Evolutionary conservation across 2,329 filamentous ascomycete species (phyloP).

Genomic region (Sclerotinia sclerotiorum): DNA sequence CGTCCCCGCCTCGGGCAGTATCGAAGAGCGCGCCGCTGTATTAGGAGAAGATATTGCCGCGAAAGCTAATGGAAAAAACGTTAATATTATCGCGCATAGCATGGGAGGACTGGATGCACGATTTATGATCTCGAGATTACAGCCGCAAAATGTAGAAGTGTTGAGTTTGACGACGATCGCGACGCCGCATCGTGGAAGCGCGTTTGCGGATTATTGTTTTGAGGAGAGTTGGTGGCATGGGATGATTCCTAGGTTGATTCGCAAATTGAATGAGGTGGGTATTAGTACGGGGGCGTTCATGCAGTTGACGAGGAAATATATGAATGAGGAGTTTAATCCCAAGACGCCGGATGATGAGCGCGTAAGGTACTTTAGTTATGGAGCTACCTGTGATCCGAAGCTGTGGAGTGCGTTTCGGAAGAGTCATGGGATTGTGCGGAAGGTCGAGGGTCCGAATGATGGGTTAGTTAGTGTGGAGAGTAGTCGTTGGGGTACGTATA

Average conservation of each 20-base stretch:
- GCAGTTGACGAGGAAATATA: constrained; percentile 60
- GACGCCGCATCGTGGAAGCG: constrained; percentile 43
- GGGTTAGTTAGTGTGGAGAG: constrained; percentile 66
- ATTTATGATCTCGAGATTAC: constrained; percentile 61
- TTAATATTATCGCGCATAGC: constrained; percentile 74
- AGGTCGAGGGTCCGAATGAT: constrained; percentile 60
- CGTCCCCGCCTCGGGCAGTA: constrained; percentile 61
- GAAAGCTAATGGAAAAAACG: constrained; percentile 52
- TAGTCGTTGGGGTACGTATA: constrained; percentile 62
- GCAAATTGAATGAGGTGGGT: constrained; percentile 51
- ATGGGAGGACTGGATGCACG: constrained; percentile 66
- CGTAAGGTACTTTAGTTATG: constrained; percentile 63
- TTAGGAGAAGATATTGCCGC: constrained; percentile 55
- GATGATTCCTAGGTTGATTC: constrained; percentile 56
- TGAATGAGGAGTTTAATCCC: constrained; percentile 60
- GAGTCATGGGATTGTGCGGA: constrained; percentile 51
- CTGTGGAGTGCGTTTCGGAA: constrained; percentile 63
- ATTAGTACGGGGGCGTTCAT: constrained; percentile 60
- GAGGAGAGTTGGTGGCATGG: constrained; percentile 49
- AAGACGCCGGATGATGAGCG: constrained; percentile 52
- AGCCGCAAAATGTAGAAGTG: constrained; percentile 48
- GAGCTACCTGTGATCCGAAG: constrained; percentile 55
- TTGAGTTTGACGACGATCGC: constrained; percentile 43
- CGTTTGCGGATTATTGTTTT: constrained; percentile 56
- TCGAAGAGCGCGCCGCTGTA: constrained; percentile 58